Evolutionary conservation across 179 eudicot genomes (phyloP).

Genomic region (Spergularia azorica): DNA sequence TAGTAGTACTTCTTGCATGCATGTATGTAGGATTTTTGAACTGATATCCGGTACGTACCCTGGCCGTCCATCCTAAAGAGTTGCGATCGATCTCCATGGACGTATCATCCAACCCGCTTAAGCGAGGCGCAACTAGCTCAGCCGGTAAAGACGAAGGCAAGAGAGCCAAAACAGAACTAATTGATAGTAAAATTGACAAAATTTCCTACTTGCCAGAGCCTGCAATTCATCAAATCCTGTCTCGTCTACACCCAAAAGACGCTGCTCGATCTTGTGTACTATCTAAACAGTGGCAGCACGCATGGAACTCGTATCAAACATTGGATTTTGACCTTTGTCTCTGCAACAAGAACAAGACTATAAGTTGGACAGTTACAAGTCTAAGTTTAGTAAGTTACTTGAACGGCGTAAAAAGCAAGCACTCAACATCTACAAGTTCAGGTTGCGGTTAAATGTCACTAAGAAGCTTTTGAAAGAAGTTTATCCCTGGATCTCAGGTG

Average conservation of each 20-base stretch:
- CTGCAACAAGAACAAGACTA: background rate
- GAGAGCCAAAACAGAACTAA: constrained; percentile 10
- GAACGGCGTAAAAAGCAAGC: constrained; percentile 28
- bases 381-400: constrained; percentile 29
- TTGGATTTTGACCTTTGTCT: constrained; percentile 48
- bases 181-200: constrained; percentile 6
- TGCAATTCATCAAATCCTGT: constrained; percentile 45
- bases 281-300: constrained; percentile 44
- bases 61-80: no score
- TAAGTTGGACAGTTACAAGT: background rate
- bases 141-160: background rate
- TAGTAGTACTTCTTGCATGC: no score
- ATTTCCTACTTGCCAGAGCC: constrained; percentile 45
- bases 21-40: no score
- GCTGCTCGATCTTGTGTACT: constrained; percentile 41
- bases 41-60: no score
- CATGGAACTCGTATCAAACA: constrained; percentile 38
- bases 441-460: constrained; percentile 29
- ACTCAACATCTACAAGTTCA: constrained; percentile 40
- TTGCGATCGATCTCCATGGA: constrained; percentile 4
- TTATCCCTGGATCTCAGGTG: constrained; percentile 31
- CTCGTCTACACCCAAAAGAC: constrained; percentile 47
- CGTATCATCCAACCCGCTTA: constrained; percentile 3
- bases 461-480: constrained; percentile 9
- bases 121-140: constrained; percentile 6